A percentile compares a stretch with the other conserved stretches of the same genome.
phyloP scores from a whole-genome alignment of 176 grass and related monocot genomes.

The Zoysia japonica region DNA sequence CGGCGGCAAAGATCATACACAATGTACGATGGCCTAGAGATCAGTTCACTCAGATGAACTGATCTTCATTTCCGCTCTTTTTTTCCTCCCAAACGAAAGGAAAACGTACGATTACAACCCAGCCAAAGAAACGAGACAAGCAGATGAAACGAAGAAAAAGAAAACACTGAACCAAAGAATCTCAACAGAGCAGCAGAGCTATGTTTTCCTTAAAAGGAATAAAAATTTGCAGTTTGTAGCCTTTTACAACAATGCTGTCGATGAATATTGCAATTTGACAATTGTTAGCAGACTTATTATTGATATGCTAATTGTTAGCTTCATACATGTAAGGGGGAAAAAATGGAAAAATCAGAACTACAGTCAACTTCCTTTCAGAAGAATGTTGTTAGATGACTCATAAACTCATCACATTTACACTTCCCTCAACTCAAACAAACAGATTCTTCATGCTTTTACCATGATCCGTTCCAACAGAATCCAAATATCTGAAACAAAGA shows the following conservation, averaged over 20 bases:
- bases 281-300: background rate
- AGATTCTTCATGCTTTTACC: slow-evolving; percentile 14
- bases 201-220: background rate
- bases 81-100: no score
- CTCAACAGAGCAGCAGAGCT: background rate
- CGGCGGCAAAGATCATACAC: no score
- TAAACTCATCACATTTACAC: slow-evolving; percentile 49
- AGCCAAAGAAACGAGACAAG: no score
- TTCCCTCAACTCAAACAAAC: slow-evolving; percentile 24
- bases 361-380: slow-evolving; percentile 15
- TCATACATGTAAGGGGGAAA: slow-evolving; percentile 1
- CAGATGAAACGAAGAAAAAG: no score
- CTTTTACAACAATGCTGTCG: no score
- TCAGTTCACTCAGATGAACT: no score
- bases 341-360: slow-evolving; percentile 22
- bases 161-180: background rate
- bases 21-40: no score
- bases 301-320: slow-evolving; percentile 1
- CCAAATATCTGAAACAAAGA: slow-evolving; percentile 12
- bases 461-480: slow-evolving; percentile 3
- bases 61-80: no score
- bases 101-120: no score
- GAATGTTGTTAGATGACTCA: slow-evolving; percentile 19
- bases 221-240: background rate
- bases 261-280: background rate